A percentile compares a stretch with the other conserved stretches of the same genome.
These are phyloP conservation scores for Serendipita sp. DNA, from an alignment of 768 basidiomycete genomes.

Conservation along the genomic window DNA sequence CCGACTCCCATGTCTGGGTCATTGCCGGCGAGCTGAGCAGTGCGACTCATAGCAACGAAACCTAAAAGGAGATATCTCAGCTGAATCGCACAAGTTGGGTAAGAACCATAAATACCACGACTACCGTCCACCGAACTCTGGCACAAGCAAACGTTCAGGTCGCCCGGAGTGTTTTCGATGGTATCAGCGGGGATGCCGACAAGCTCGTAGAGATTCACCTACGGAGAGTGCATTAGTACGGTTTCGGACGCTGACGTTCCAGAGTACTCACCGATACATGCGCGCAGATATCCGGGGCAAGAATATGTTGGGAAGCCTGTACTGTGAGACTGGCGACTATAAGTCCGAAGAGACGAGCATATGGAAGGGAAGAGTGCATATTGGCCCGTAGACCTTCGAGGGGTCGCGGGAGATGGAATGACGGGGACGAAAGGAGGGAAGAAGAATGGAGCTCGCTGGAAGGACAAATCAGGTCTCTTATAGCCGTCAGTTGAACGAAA, in stretches of 20 bases:
- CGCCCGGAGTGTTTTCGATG: background rate
- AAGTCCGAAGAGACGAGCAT: background rate
- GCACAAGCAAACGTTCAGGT: background rate
- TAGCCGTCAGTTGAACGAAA: too few relatives aligned
- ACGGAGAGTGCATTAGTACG: background rate
- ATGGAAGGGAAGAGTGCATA: background rate
- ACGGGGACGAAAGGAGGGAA: background rate
- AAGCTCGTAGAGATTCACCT: background rate
- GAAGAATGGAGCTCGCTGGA: too few relatives aligned
- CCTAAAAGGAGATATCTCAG: background rate
- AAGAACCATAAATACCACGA: background rate
- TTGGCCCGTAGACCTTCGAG: background rate
- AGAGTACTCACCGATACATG: background rate
- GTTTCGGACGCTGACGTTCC: too few relatives aligned
- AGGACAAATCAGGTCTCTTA: too few relatives aligned
- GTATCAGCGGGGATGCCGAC: background rate
- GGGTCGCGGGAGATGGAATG: background rate
- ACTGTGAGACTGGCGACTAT: background rate
- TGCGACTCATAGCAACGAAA: background rate
- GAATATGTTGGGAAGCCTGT: background rate
- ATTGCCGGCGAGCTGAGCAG: background rate
- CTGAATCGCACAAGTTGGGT: background rate
- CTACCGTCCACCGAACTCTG: background rate
- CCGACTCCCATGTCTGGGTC: background rate
- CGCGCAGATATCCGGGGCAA: background rate